Evolutionary conservation across 176 grass and related monocot species (phyloP), one percentile per base, ranked within the genome.

Genomic region (Cenchrus americanus): DNA sequence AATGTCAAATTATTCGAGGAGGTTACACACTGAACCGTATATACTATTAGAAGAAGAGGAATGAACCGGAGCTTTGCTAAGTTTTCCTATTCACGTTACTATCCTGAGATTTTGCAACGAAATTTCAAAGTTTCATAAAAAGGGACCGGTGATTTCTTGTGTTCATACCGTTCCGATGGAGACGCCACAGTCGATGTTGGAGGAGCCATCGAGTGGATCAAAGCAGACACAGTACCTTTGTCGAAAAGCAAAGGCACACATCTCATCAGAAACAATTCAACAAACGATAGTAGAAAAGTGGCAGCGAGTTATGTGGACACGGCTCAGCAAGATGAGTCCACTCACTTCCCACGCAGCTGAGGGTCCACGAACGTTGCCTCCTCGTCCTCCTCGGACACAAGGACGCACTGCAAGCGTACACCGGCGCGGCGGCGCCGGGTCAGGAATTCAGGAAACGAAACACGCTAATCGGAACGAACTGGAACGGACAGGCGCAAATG

Each of bases 161-260:
- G 78, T 19, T 53, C 86, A 32, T 92, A 99, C 93, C 86, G 96
- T 99, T 90, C 96, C 96, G 77, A 99, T 99, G 59, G 96, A 99
- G 82, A 99, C 96, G 67, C 96, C 96, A 55, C 96, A 99, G 77
- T 99, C 93, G 41, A 99, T 99, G 86, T 99, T 99, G 32, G 96
- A 99, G 69, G 96, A 99, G 34, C 96, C 96, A 48, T 99, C 96
- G 50, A 99, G 89, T 8, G 96, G 96, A 80, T 99, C 96, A 88
- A 99, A 99, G 80, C 92, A 94, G 3, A 99, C 96, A 19, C 96
- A 99, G 3, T 96, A 99, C 81, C 96, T 94, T 94, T 62, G 1
- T 43, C 3, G 17, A 49, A 77, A 57, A 76, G 10, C 6, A 44
- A 44, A 8, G 8, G 60, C 62, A 50, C 19, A 10, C 61, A 22